Base-by-base conservation (phyloP, 2,329 filamentous ascomycete genomes). In the Coccinonectria pachysandricola region DNA sequence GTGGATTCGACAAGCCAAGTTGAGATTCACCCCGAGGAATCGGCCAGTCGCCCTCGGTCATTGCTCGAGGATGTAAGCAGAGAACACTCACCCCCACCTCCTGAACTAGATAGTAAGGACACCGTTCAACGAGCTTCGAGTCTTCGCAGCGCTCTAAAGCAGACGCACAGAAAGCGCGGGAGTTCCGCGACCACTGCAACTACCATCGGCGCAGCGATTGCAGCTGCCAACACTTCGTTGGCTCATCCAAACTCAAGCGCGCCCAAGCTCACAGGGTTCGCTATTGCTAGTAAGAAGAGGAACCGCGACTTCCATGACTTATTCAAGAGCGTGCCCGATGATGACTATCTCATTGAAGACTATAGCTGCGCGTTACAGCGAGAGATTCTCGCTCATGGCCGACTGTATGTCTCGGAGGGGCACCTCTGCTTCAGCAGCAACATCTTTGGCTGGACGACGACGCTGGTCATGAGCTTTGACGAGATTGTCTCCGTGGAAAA, bases 391-490 rank as follows among this genome's bases (percentile, higher is more conserved):
- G 75, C 93, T 6, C 91, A 95, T 42, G 91, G 91, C 5, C 74
- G 91, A 20, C 68, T 98, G 9, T 98, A 98, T 48, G 84, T 98
- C 21, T 96, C 91, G 0, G 91, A 98, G 58, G 87, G 88, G 8
- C 88, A 98, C 50, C 75, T 98, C 23, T 98, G 91, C 62, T 98
- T 98, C 57, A 95, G 87, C 47, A 96, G 91, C 63, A 98, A 98
- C 51, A 98, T 98, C 40, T 72, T 98, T 23, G 91, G 91, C 28
- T 98, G 91, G 91, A 82, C 92, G 12, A 98, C 91, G 0, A 98
- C 91, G 2, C 64, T 98, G 21, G 88, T 98, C 27, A 94, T 98
- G 62, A 92, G 86, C 53, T 98, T 98, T 51, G 91, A 98, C 49
- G 91, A 98, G 54, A 84, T 98, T 31, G 84, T 96, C 12, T 86